phyloP scores from a whole-genome alignment of 192 early-diverging fungal species.

The Entophlyctis helioformis region DNA sequence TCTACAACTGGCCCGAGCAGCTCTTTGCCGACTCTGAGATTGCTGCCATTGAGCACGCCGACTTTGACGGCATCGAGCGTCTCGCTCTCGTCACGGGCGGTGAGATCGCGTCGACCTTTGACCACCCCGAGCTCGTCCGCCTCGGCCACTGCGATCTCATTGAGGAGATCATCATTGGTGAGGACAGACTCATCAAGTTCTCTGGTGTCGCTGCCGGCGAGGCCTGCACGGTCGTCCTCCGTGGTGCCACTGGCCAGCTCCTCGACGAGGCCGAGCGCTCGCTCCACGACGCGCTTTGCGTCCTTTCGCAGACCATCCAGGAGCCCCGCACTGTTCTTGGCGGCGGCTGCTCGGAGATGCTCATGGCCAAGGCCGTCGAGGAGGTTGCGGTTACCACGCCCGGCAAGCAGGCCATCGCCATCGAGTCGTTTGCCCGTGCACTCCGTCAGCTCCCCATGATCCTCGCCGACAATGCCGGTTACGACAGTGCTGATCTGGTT shows the following conservation, averaged over 20 bases:
- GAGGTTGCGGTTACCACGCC: constrained; percentile 80
- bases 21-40: constrained; percentile 96
- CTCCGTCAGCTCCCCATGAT: constrained; percentile 95
- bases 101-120: constrained; percentile 97
- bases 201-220: constrained; percentile 88
- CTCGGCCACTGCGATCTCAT: constrained; percentile 92
- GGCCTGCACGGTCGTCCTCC: constrained; percentile 95
- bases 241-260: constrained; percentile 88
- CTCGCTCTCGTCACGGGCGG: constrained; percentile 95
- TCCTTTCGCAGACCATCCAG: constrained; percentile 86
- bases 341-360: constrained; percentile 92
- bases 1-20: constrained; percentile 99
- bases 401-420: constrained; percentile 91
- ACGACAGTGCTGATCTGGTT: constrained; percentile 89
- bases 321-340: constrained; percentile 90
- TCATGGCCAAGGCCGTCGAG: constrained; percentile 97
- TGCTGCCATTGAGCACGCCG: constrained; percentile 96
- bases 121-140: constrained; percentile 91
- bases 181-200: constrained; percentile 96
- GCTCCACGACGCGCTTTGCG: constrained; percentile 92
- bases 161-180: constrained; percentile 98
- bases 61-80: constrained; percentile 96
- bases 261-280: constrained; percentile 96
- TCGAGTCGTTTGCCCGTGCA: constrained; percentile 89
- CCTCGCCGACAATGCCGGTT: constrained; percentile 93